Conservation (phyloP, 179 eudicot species). For the Dionaea muscipula region DNA sequence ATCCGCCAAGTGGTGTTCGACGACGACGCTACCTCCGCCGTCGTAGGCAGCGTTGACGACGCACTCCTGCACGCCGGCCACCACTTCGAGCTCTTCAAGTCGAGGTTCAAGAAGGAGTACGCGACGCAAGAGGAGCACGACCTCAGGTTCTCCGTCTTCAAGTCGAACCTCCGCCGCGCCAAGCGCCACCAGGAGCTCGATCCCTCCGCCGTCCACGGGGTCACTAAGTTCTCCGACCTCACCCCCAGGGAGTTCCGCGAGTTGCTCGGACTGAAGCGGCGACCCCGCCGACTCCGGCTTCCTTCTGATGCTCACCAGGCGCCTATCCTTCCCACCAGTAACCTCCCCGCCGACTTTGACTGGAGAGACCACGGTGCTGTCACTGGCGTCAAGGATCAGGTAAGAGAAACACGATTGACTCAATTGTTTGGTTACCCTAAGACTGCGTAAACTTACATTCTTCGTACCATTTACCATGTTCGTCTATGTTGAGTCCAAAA, state of each 20-base stretch:
- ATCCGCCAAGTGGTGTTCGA: constrained; percentile 59
- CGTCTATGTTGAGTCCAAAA: too few relatives aligned
- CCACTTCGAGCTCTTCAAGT: constrained; percentile 65
- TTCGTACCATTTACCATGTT: too few relatives aligned
- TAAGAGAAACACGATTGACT: too few relatives aligned
- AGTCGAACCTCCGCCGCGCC: constrained; percentile 62
- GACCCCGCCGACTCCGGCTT: too few relatives aligned
- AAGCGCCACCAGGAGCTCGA: constrained; percentile 57
- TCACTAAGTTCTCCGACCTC: constrained; percentile 68
- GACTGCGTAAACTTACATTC: neutral
- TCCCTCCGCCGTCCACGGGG: constrained; percentile 69
- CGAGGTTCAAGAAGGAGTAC: constrained; percentile 42
- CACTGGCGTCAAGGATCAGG: constrained; percentile 67
- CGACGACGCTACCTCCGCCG: constrained; percentile 12
- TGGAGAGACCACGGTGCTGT: constrained; percentile 89
- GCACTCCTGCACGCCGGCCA: constrained; percentile 46
- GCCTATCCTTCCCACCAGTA: constrained; percentile 54
- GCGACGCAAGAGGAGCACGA: constrained; percentile 48
- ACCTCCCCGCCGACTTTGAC: constrained; percentile 61
- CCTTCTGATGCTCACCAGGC: constrained; percentile 61
- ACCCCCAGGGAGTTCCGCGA: constrained; percentile 51
- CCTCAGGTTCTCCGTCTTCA: constrained; percentile 42
- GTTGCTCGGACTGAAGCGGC: constrained; percentile 31
- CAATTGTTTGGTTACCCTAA: too few relatives aligned
- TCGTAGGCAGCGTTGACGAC: constrained; percentile 10